Conservation (phyloP, 129 eudicot genomes). For the Smallanthus sonchifolius region DNA sequence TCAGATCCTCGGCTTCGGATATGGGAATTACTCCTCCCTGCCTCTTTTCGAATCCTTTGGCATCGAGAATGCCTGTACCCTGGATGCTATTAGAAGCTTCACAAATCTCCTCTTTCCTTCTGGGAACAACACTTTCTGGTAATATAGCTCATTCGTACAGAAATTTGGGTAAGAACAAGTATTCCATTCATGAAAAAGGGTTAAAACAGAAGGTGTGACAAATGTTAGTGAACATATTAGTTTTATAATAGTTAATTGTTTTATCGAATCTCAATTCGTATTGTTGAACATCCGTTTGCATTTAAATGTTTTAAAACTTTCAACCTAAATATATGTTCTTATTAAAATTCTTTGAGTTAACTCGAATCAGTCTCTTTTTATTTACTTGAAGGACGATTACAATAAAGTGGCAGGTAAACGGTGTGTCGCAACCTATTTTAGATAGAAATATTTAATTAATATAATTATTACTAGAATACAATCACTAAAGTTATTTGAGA, state of each 20-base stretch:
- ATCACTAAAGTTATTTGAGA: too few species aligned
- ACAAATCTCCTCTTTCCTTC: conserved; percentile 57
- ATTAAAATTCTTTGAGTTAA: too few species aligned
- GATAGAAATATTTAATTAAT: too few species aligned
- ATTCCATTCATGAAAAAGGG: too few species aligned
- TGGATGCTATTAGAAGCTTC: conserved; percentile 40
- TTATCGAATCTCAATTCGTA: not conserved
- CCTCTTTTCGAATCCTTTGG: conserved; percentile 67
- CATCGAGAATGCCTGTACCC: conserved; percentile 35
- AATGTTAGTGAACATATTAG: not conserved
- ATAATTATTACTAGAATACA: too few species aligned
- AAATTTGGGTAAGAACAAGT: not conserved
- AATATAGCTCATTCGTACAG: not conserved
- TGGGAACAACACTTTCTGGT: conserved; percentile 52
- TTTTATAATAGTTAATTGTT: not conserved
- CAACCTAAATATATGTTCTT: too few species aligned
- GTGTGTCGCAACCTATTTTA: too few species aligned
- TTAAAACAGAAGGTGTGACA: not conserved
- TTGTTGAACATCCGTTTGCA: not conserved
- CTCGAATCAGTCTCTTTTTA: too few species aligned
- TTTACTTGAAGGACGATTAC: too few species aligned
- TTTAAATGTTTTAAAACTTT: too few species aligned
- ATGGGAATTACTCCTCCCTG: conserved; percentile 34
- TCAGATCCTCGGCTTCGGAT: conserved; percentile 40
- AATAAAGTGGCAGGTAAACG: too few species aligned